These are phyloP conservation scores for Pseudogymnoascus sp. DNA, from an alignment of 2,329 filamentous ascomycete species.

Conservation along the genomic window DNA sequence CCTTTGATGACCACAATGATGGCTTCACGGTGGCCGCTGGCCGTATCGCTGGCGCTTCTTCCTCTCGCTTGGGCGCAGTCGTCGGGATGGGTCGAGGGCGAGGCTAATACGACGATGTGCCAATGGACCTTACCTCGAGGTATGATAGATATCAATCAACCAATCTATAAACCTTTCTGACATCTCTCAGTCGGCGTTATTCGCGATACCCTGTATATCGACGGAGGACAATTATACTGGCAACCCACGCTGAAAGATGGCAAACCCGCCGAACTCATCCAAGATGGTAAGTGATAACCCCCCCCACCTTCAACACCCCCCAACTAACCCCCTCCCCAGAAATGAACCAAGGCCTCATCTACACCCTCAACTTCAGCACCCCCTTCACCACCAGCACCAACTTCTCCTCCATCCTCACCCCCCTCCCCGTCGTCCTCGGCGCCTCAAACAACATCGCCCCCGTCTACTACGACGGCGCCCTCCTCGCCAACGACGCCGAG, in stretches of 20 bases:
- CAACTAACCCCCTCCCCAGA: conserved; percentile 29
- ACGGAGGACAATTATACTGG: conserved; percentile 53
- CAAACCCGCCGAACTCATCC: conserved; percentile 18
- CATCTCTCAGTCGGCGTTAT: conserved; percentile 42
- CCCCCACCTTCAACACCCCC: background rate
- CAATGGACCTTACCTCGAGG: conserved; percentile 40
- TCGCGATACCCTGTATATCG: conserved; percentile 55
- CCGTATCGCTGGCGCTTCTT: background rate
- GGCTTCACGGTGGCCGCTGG: background rate
- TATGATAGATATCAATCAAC: conserved; percentile 16
- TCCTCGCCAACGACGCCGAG: conserved; percentile 56
- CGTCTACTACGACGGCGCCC: conserved; percentile 52
- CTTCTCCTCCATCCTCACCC: conserved; percentile 41
- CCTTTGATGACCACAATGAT: background rate
- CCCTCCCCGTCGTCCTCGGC: conserved; percentile 32
- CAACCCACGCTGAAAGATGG: conserved; percentile 40
- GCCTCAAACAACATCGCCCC: too few species aligned
- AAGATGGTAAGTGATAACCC: conserved; percentile 35
- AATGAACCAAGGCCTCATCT: conserved; percentile 45
- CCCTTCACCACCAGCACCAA: conserved; percentile 48
- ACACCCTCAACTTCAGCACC: conserved; percentile 48
- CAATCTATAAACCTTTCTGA: conserved; percentile 16
- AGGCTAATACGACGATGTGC: conserved; percentile 53
- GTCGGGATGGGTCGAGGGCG: conserved; percentile 39
- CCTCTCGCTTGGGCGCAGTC: conserved; percentile 31